Base-by-base conservation (phyloP, 2,329 filamentous ascomycete species). In the Trichoderma polysporum region DNA sequence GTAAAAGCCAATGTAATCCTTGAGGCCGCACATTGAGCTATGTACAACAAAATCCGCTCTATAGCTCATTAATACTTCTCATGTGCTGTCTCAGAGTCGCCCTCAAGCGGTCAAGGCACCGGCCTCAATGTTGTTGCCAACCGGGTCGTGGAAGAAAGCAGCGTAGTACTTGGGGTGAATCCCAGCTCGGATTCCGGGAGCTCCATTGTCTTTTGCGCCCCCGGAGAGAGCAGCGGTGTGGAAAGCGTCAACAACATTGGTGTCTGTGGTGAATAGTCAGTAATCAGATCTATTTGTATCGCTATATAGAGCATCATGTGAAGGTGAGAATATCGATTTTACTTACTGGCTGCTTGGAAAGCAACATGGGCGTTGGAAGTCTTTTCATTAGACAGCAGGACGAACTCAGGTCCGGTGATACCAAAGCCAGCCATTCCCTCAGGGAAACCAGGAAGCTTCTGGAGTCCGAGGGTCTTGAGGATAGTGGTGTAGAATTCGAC, bases 51-150 rank as follows among this genome's bases (percentile, higher is more conserved):
- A 45, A 27, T 56, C 27, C 19, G 25, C 56, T 35, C 39, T 9
- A 22, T 17, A 1, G 4, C 15, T 13, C 19, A 39, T 45, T 33
- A 17, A 8, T 22, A 45, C 12, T 12, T 6, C 10, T 17, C 15
- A 41, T 17, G 31, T 17, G 37, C 19, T 9, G 22, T 37, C 49
- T 45, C 19, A 54, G 17, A 63, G 49, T 63, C 49, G n/a, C 9
- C 35, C 60, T 63, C 75, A 77, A 12, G 80, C 77, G 33, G 60
- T 63, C 25, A 63, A 27, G 5, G 60, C 39, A 6, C 60, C 60
- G 6, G 75, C 76, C 74, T 84, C 82, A 27, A 83, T 76, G 66
- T 84, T 84, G 69, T 83, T 83, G 3, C 82, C 82, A 12, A 74
- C 73, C 1, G 81, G 81, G 69, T 83, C 82, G 39, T 76, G 69